These are phyloP conservation scores for Yarrowia sp. DNA, from an alignment of 805 yeast genomes.

Conservation along the genomic window DNA sequence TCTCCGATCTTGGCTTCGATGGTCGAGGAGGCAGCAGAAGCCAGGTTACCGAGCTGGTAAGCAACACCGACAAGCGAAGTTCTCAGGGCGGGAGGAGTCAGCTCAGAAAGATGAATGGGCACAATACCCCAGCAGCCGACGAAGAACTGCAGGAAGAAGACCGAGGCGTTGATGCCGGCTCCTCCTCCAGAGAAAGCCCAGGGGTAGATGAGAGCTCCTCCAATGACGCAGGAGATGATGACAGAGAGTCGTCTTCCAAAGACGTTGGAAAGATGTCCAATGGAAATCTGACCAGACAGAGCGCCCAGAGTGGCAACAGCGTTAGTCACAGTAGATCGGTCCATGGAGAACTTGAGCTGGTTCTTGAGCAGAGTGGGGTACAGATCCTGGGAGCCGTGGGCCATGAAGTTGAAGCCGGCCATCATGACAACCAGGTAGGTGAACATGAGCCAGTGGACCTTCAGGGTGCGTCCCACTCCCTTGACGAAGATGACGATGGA, in stretches of 20 bases:
- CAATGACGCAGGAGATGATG: slow-evolving; percentile 49
- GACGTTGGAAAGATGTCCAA: slow-evolving; percentile 57
- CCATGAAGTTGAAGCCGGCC: slow-evolving; percentile 67
- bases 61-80: slow-evolving; percentile 60
- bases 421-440: slow-evolving; percentile 56
- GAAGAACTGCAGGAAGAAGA: slow-evolving; percentile 60
- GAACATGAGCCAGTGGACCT: slow-evolving; percentile 57
- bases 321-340: slow-evolving; percentile 58
- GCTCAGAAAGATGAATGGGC: slow-evolving; percentile 64
- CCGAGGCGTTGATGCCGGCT: slow-evolving; percentile 56
- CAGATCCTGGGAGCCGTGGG: slow-evolving; percentile 73
- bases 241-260: slow-evolving; percentile 62
- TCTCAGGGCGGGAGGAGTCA: slow-evolving; percentile 62
- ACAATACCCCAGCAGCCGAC: slow-evolving; percentile 76
- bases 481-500: neutral
- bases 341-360: slow-evolving; percentile 48
- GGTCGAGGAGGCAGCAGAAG: slow-evolving; percentile 67
- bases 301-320: slow-evolving; percentile 68
- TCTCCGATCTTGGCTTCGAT: slow-evolving; percentile 65
- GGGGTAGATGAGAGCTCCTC: slow-evolving; percentile 64
- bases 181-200: slow-evolving; percentile 49
- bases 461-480: slow-evolving; percentile 35
- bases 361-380: slow-evolving; percentile 60
- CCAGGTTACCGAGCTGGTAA: slow-evolving; percentile 72
- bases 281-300: slow-evolving; percentile 57